Conservation (phyloP, 805 yeast genomes). For the Teunomyces panamensis region DNA sequence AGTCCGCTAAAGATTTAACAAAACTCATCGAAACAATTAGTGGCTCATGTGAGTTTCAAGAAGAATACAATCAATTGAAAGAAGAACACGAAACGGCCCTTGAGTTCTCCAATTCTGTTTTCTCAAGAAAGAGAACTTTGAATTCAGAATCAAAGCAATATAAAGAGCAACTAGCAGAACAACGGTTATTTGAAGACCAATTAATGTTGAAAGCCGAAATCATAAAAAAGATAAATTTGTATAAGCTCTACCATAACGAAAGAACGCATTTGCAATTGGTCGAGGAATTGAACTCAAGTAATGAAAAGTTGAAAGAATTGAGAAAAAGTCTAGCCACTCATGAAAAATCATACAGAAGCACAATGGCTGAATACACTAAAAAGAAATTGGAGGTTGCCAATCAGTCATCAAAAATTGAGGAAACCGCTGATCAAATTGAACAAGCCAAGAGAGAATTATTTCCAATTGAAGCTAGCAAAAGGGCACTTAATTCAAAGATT, state of each 20-base stretch:
- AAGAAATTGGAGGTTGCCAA: conserved; percentile 42
- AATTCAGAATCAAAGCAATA: conserved; percentile 76
- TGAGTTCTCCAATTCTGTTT: conserved; percentile 59
- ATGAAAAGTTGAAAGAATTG: too few relatives aligned
- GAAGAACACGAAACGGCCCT: conserved; percentile 66
- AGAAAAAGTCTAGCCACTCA: conserved; percentile 17
- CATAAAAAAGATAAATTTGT: conserved; percentile 51
- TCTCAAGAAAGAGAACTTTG: conserved; percentile 65
- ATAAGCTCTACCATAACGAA: conserved; percentile 64
- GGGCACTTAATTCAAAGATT: conserved; percentile 46
- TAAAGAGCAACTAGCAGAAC: conserved; percentile 70
- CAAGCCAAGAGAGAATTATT: conserved; percentile 47
- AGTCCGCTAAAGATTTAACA: conserved; percentile 73
- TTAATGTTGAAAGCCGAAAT: conserved; percentile 46
- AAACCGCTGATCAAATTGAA: conserved; percentile 42
- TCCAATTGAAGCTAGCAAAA: conserved; percentile 60
- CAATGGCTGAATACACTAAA: conserved; percentile 44
- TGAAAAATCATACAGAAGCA: conserved; percentile 23
- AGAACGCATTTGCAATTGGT: conserved; percentile 33
- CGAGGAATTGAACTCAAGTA: conserved; percentile 21
- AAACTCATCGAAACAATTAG: conserved; percentile 76
- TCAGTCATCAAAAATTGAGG: conserved; percentile 33
- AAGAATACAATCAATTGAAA: conserved; percentile 63
- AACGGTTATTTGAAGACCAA: conserved; percentile 60
- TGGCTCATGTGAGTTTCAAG: conserved; percentile 67